A percentile compares a stretch with the other conserved stretches of the same genome.
Conservation (phyloP, 2,329 filamentous ascomycete genomes). For the Phaeomoniella chlamydospora region DNA sequence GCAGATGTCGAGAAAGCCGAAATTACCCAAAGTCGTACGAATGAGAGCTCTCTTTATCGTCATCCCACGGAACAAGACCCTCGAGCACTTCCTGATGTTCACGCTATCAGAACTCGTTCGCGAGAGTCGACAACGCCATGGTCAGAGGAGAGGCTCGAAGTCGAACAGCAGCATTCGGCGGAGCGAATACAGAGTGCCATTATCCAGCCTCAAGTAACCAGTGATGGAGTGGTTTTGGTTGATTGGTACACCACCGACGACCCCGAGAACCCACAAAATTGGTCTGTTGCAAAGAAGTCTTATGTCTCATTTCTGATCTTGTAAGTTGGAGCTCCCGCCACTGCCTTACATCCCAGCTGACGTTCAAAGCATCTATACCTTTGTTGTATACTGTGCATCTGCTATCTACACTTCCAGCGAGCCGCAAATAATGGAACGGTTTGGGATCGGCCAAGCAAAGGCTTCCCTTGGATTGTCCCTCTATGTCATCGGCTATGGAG, state of each 20-base stretch:
- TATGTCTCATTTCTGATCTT: slow-evolving; percentile 11
- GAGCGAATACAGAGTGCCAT: slow-evolving; percentile 16
- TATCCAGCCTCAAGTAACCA: slow-evolving; percentile 17
- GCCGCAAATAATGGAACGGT: slow-evolving; percentile 10
- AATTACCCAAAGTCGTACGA: slow-evolving; percentile 1
- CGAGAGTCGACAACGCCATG: slow-evolving; percentile 12
- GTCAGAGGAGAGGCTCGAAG: slow-evolving; percentile 15
- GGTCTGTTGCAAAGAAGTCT: slow-evolving; percentile 16
- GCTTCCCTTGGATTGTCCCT: slow-evolving; percentile 18
- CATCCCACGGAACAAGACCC: slow-evolving; percentile 1
- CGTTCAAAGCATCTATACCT: slow-evolving; percentile 17
- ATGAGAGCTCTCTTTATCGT: neutral
- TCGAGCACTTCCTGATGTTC: slow-evolving; percentile 1
- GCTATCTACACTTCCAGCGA: slow-evolving; percentile 17
- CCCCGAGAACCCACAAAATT: slow-evolving; percentile 33
- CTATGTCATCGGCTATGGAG: slow-evolving; percentile 29
- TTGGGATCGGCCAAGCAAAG: slow-evolving; percentile 14
- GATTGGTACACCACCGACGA: slow-evolving; percentile 36
- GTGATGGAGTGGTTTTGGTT: slow-evolving; percentile 20
- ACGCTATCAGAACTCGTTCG: slow-evolving; percentile 10
- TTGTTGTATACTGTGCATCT: slow-evolving; percentile 20
- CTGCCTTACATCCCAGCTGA: neutral
- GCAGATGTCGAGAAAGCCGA: slow-evolving; percentile 1
- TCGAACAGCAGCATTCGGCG: slow-evolving; percentile 14
- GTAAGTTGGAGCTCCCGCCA: neutral